These are phyloP conservation scores for Serendipita sp. DNA, from an alignment of 1,284 basidiomycete genomes.

Conservation along the genomic window DNA sequence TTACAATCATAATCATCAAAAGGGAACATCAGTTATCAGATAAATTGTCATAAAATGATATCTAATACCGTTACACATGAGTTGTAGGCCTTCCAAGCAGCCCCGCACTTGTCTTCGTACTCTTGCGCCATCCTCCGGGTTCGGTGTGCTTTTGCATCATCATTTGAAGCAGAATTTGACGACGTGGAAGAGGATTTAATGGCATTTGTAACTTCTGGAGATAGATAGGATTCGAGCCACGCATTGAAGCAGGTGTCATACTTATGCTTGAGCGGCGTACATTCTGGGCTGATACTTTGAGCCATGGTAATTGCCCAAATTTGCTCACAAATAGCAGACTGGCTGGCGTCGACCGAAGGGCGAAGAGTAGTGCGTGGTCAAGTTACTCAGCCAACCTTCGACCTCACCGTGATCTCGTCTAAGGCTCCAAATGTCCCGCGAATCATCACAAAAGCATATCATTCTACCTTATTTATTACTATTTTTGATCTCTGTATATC, in stretches of 20 bases:
- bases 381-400: neutral
- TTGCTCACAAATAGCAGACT: too few species aligned
- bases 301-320: slow-evolving; percentile 33
- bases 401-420: neutral
- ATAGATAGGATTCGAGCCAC: slow-evolving; percentile 92
- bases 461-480: too few species aligned
- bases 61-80: slow-evolving; percentile 56
- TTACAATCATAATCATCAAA: neutral
- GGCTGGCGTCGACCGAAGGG: neutral
- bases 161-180: neutral
- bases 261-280: slow-evolving; percentile 76
- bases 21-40: slow-evolving; percentile 1
- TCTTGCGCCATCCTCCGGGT: slow-evolving; percentile 43
- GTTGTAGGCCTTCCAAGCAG: slow-evolving; percentile 65
- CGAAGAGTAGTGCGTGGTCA: neutral
- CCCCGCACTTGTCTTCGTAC: slow-evolving; percentile 72
- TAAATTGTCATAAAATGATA: neutral
- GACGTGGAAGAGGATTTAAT: neutral
- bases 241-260: slow-evolving; percentile 93
- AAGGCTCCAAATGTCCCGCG: neutral
- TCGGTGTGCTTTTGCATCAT: slow-evolving; percentile 11
- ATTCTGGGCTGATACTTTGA: slow-evolving; percentile 59
- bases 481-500: neutral
- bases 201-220: slow-evolving; percentile 44
- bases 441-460: neutral